phyloP scores from a whole-genome alignment of 169 alveolate genomes.

The Plasmodium coatneyi region DNA sequence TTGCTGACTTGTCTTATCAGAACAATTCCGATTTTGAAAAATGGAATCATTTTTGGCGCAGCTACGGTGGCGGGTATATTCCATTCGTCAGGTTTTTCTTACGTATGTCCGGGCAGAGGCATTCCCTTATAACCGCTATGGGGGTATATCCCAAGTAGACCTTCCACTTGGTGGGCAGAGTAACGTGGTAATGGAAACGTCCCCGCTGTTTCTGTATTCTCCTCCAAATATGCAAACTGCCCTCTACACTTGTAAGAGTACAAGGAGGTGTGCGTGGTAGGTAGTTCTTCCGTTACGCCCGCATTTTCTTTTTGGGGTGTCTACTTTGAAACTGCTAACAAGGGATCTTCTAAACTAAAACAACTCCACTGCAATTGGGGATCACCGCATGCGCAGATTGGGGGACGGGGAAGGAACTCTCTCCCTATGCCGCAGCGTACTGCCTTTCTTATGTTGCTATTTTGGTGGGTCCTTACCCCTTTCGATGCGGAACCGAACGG shows the following conservation, averaged over 20 bases:
- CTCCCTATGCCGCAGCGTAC: not conserved
- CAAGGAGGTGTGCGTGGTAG: not conserved
- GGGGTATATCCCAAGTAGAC: too few relatives aligned
- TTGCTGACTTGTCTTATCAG: conserved; percentile 85
- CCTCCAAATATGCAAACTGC: not conserved
- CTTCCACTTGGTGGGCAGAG: too few relatives aligned
- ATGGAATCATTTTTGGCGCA: conserved; percentile 82
- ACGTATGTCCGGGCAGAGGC: not conserved
- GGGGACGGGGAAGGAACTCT: not conserved
- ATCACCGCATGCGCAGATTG: not conserved
- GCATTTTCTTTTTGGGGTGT: not conserved
- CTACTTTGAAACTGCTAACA: not conserved
- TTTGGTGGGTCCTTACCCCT: not conserved
- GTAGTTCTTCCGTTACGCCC: not conserved
- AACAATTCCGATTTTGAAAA: conserved; percentile 81
- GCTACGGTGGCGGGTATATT: too few relatives aligned
- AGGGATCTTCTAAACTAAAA: not conserved
- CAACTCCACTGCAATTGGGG: not conserved
- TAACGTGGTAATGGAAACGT: not conserved
- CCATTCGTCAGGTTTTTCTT: not conserved
- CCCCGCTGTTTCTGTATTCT: not conserved
- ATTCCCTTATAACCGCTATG: not conserved
- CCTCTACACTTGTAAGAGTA: not conserved
- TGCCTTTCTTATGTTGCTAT: not conserved
- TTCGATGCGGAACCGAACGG: not conserved